Evolutionary conservation across 2,329 filamentous ascomycete species (phyloP).

Genomic region (Fusarium sp.): DNA sequence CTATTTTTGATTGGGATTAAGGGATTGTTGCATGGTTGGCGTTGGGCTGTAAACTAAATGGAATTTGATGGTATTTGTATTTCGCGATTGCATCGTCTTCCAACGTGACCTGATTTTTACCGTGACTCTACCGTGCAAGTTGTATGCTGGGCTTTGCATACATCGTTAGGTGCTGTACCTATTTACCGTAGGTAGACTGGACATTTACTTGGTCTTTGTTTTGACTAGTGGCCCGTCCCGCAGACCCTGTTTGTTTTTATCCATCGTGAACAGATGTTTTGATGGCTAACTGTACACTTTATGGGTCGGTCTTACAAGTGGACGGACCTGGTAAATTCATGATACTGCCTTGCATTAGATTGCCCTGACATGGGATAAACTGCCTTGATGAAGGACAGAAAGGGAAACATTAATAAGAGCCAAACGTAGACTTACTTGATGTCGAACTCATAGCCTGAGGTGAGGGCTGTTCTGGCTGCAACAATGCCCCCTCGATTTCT

Average conservation of each 20-base stretch:
- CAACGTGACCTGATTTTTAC: background rate
- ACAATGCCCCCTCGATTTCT: too few species aligned
- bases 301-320: background rate
- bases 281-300: background rate
- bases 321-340: background rate
- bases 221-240: background rate
- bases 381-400: too few species aligned
- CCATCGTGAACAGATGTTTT: background rate
- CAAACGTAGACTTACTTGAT: too few species aligned
- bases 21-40: slow-evolving; percentile 47
- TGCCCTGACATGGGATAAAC: rapidly evolving
- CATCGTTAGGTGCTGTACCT: background rate
- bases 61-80: slow-evolving; percentile 44
- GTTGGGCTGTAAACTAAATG: slow-evolving; percentile 47
- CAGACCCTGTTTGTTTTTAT: slow-evolving; percentile 6
- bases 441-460: too few species aligned
- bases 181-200: background rate
- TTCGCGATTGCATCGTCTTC: background rate
- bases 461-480: too few species aligned
- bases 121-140: background rate
- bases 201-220: slow-evolving; percentile 1
- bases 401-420: too few species aligned
- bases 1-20: slow-evolving; percentile 11
- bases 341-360: background rate
- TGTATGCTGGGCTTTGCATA: too few species aligned